phyloP scores from a whole-genome alignment of 495 filamentous ascomycete species.

The Amniculicola lignicola region DNA sequence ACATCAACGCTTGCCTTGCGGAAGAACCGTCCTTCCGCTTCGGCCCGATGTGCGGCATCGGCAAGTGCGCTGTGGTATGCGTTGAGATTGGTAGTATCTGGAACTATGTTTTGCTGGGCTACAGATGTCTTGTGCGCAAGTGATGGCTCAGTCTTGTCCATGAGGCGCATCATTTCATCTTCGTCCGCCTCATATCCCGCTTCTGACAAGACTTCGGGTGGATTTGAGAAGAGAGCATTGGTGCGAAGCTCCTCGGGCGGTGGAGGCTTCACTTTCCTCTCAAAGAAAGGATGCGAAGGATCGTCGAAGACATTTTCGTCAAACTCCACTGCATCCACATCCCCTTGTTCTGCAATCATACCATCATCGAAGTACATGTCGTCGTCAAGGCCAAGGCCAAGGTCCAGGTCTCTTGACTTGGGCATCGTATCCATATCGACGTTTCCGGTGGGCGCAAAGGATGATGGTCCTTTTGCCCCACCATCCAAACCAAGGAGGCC shows the following conservation, averaged over 20 bases:
- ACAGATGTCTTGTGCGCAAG: constrained; percentile 27
- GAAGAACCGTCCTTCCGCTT: constrained; percentile 65
- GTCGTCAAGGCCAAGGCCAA: constrained; percentile 37
- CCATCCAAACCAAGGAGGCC: constrained; percentile 22
- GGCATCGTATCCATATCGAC: constrained; percentile 67
- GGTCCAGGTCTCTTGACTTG: constrained; percentile 41
- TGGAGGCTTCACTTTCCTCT: constrained; percentile 23
- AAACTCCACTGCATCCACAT: constrained; percentile 29
- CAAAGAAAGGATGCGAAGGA: constrained; percentile 29
- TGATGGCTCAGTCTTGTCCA: constrained; percentile 22
- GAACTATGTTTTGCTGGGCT: constrained; percentile 9
- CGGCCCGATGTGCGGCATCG: constrained; percentile 69
- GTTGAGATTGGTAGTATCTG: constrained; percentile 49
- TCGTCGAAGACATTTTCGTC: constrained; percentile 41
- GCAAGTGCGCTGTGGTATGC: constrained; percentile 80
- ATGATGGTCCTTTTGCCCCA: constrained; percentile 3
- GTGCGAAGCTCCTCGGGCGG: constrained; percentile 2
- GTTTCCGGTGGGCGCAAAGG: constrained; percentile 43
- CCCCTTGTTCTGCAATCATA: constrained; percentile 36
- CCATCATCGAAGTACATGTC: constrained; percentile 42
- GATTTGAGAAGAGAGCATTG: constrained; percentile 21
- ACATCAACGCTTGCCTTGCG: constrained; percentile 48
- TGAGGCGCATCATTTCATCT: constrained; percentile 3
- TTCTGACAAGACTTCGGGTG: constrained; percentile 12
- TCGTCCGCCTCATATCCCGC: constrained; percentile 24